Percentiles rank a stretch among this genome's conserved stretches.
phyloP scores from a whole-genome alignment of 306 rosid species.

The Senna siamea region DNA sequence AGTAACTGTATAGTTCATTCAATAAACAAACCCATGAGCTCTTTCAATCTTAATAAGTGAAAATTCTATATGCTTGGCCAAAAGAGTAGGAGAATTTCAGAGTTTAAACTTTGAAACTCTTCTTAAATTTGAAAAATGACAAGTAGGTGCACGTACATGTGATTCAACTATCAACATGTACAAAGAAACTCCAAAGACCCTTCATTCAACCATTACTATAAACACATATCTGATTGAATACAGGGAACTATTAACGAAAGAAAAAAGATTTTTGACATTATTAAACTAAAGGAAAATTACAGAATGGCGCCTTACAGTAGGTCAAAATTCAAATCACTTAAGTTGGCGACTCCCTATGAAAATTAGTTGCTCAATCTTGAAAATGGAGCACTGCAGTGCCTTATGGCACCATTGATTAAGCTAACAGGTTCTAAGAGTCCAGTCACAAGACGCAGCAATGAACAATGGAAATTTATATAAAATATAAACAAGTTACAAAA shows the following conservation, averaged over 20 bases:
- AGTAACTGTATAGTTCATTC: neutral
- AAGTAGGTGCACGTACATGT: neutral
- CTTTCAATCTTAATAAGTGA: too few relatives aligned
- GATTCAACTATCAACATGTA: constrained; percentile 7
- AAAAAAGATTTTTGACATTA: neutral
- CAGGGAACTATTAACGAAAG: neutral
- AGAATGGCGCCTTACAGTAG: neutral
- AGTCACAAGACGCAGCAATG: neutral
- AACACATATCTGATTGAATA: neutral
- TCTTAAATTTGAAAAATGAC: neutral
- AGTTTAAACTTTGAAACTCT: neutral
- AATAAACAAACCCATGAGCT: neutral
- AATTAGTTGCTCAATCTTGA: neutral
- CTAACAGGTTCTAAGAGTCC: neutral
- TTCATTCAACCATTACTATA: neutral
- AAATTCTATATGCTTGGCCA: neutral
- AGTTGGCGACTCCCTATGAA: neutral
- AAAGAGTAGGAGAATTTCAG: neutral
- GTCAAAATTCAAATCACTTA: neutral
- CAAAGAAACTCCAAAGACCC: neutral
- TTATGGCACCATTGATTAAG: neutral
- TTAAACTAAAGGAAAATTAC: neutral
- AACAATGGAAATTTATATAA: neutral
- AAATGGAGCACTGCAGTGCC: neutral
- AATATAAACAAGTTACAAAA: neutral